These are phyloP conservation scores for Solanum chmielewskii DNA, from an alignment of 257 asterid genomes.

Conservation along the genomic window DNA sequence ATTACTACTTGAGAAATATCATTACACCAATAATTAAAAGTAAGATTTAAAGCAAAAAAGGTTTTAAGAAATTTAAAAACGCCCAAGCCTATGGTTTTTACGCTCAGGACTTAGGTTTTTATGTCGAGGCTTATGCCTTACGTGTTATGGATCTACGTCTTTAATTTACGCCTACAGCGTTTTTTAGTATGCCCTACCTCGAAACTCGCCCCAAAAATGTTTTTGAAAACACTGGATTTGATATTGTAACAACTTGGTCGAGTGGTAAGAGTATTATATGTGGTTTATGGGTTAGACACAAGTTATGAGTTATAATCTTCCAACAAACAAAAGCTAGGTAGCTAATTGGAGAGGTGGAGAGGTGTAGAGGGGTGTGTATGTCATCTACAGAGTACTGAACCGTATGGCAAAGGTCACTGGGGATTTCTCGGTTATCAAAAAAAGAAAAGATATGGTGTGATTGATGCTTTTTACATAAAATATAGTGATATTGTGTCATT, in stretches of 20 bases:
- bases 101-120: too few species aligned
- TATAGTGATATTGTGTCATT: not conserved
- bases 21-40: too few species aligned
- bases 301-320: not conserved
- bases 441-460: not conserved
- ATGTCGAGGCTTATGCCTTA: too few species aligned
- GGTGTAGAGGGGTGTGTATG: not conserved
- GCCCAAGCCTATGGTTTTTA: too few species aligned
- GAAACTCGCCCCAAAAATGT: too few species aligned
- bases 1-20: too few species aligned
- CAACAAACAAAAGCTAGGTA: not conserved
- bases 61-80: too few species aligned
- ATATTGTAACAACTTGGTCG: not conserved
- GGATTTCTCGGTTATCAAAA: not conserved
- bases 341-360: not conserved
- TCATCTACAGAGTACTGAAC: not conserved
- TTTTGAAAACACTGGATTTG: not conserved
- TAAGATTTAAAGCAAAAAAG: too few species aligned
- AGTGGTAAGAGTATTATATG: not conserved
- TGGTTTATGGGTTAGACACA: not conserved
- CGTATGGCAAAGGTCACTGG: not conserved
- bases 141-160: too few species aligned
- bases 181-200: too few species aligned
- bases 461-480: not conserved
- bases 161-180: too few species aligned